phyloP scores from a whole-genome alignment of 192 early-diverging fungal genomes.

The Kickxella alabastrina region DNA sequence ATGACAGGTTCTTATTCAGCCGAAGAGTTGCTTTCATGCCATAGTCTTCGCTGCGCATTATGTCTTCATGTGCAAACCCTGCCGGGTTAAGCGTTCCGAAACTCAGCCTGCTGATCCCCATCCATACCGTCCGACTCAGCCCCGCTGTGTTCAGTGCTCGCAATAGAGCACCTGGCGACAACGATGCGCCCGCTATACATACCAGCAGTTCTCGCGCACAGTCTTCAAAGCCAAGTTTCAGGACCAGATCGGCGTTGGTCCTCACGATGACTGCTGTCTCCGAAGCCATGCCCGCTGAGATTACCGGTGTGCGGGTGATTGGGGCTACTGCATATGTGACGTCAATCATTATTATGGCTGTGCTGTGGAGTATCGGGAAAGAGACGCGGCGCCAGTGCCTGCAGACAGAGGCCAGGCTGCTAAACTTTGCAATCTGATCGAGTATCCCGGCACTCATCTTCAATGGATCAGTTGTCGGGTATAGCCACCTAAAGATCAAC shows the following conservation, averaged over 20 bases:
- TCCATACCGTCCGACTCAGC: slow-evolving; percentile 2
- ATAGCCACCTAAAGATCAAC: background rate
- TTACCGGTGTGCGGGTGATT: background rate
- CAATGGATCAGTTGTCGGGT: background rate
- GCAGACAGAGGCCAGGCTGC: slow-evolving; percentile 1
- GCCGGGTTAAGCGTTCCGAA: background rate
- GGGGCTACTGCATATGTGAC: background rate
- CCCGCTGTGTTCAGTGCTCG: background rate
- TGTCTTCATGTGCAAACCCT: background rate
- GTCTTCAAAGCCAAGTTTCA: background rate
- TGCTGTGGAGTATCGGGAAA: slow-evolving; percentile 3
- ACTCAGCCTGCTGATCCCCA: background rate
- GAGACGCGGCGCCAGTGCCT: slow-evolving; percentile 7
- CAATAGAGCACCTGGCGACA: background rate
- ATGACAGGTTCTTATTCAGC: slow-evolving; percentile 1
- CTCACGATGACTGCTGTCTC: background rate
- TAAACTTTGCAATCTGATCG: background rate
- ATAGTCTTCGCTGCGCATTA: background rate
- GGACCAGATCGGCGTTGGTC: background rate
- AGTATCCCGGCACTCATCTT: background rate
- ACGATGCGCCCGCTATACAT: background rate
- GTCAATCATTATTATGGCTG: background rate
- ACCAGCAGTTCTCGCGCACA: slow-evolving; percentile 7
- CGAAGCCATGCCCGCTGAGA: background rate
- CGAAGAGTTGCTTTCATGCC: background rate